These are phyloP conservation scores for Pichia sp. DNA, from an alignment of 1,139 yeast species.

Conservation along the genomic window DNA sequence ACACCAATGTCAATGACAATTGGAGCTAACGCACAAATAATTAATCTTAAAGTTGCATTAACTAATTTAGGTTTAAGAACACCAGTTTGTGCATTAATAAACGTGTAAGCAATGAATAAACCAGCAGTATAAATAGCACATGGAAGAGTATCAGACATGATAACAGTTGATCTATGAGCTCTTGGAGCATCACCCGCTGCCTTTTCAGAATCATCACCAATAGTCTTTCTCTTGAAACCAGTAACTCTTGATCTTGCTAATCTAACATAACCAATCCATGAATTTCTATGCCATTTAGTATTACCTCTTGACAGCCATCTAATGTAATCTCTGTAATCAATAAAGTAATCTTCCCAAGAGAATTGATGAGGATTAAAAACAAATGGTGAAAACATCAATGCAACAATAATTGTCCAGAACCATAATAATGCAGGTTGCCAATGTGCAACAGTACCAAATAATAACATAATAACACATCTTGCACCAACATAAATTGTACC, in stretches of 20 bases:
- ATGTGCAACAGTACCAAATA: constrained; percentile 86
- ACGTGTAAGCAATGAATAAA: constrained; percentile 84
- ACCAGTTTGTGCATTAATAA: constrained; percentile 96
- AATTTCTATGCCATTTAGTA: constrained; percentile 97
- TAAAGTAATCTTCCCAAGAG: constrained; percentile 97
- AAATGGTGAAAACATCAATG: constrained; percentile 90
- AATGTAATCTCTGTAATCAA: constrained; percentile 96
- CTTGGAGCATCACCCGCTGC: constrained; percentile 92
- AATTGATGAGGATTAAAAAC: constrained; percentile 97
- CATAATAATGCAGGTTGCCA: constrained; percentile 97
- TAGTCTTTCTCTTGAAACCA: constrained; percentile 91
- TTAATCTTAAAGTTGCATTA: constrained; percentile 77
- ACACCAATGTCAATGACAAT: constrained; percentile 87
- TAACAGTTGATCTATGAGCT: constrained; percentile 83
- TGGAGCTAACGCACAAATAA: constrained; percentile 88
- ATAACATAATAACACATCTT: constrained; percentile 77
- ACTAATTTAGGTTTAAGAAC: constrained; percentile 56
- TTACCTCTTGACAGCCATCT: constrained; percentile 99
- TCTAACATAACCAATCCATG: constrained; percentile 98
- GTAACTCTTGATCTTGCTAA: constrained; percentile 94
- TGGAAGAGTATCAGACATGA: constrained; percentile 83
- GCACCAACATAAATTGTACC: constrained; percentile 97
- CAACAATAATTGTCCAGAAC: constrained; percentile 96
- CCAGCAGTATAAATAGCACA: constrained; percentile 84
- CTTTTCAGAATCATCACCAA: constrained; percentile 87